phyloP scores from a whole-genome alignment of 768 basidiomycete species.

The Russula lepida region DNA sequence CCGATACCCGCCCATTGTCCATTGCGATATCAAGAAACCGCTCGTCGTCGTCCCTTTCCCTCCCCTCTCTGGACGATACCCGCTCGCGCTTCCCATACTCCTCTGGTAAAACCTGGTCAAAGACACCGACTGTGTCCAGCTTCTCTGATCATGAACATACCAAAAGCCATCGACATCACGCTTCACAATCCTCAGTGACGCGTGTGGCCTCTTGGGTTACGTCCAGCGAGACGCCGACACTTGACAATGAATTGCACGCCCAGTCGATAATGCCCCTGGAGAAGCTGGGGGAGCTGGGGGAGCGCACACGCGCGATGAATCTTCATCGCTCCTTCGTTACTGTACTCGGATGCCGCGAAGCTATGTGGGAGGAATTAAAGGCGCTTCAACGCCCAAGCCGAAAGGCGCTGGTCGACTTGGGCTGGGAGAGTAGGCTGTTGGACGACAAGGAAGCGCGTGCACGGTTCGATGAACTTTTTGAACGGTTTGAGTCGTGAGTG shows the following conservation, averaged over 20 bases:
- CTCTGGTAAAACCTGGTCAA: conserved; percentile 5
- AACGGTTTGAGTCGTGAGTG: conserved; percentile 17
- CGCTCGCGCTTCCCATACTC: not conserved
- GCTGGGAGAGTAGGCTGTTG: conserved; percentile 49
- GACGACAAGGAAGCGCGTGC: conserved; percentile 15
- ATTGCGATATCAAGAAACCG: not conserved
- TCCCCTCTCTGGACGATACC: conserved; percentile 7
- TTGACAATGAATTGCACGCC: conserved; percentile 16
- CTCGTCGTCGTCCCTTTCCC: conserved; percentile 15
- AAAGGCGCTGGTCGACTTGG: conserved; percentile 44
- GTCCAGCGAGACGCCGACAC: conserved; percentile 14
- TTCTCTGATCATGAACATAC: not conserved
- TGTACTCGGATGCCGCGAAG: conserved; percentile 59
- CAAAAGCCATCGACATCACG: not conserved
- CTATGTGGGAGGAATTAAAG: conserved; percentile 70
- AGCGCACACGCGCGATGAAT: conserved; percentile 63
- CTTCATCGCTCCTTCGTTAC: conserved; percentile 53
- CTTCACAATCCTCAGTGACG: not conserved
- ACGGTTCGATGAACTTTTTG: conserved; percentile 19
- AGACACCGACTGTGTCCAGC: conserved; percentile 2
- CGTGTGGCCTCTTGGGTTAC: conserved; percentile 14
- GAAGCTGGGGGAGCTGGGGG: conserved; percentile 37
- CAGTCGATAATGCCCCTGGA: conserved; percentile 18
- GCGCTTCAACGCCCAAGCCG: conserved; percentile 51
- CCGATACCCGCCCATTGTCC: conserved; percentile 13